A percentile compares a stretch with the other conserved stretches of the same genome.
phyloP scores from a whole-genome alignment of 2,329 filamentous ascomycete species.

The Aureobasidium sp. region DNA sequence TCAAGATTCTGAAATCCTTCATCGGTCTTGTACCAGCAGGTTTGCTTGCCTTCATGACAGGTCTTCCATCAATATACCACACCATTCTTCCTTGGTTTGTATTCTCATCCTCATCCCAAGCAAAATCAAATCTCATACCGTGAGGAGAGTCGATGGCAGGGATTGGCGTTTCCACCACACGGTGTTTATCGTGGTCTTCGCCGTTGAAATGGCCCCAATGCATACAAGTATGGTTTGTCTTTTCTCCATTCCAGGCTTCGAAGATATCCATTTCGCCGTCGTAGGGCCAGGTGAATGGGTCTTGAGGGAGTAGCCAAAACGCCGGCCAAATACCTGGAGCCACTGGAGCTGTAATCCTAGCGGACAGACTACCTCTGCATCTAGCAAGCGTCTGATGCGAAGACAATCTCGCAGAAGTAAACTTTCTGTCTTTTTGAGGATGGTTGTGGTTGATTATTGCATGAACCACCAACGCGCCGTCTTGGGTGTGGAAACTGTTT shows the following conservation, averaged over 20 bases:
- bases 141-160: conserved; percentile 39
- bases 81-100: conserved; percentile 41
- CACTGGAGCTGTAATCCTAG: conserved; percentile 46
- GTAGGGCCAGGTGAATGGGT: conserved; percentile 52
- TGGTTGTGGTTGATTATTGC: conserved; percentile 37
- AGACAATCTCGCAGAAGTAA: conserved; percentile 51
- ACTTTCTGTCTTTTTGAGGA: conserved; percentile 36
- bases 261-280: conserved; percentile 57
- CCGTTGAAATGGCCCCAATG: conserved; percentile 53
- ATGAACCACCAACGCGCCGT: conserved; percentile 47
- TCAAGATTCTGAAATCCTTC: conserved; percentile 49
- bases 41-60: conserved; percentile 51
- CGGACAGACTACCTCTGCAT: conserved; percentile 47
- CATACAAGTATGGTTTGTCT: conserved; percentile 49
- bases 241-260: conserved; percentile 55
- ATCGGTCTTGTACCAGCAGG: conserved; percentile 48
- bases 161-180: conserved; percentile 46
- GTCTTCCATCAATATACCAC: conserved; percentile 53
- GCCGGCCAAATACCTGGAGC: conserved; percentile 55
- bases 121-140: conserved; percentile 49
- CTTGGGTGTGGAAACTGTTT: conserved; percentile 50
- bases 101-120: conserved; percentile 46
- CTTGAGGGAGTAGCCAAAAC: conserved; percentile 53
- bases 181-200: conserved; percentile 51
- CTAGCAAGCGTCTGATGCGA: conserved; percentile 45